These are phyloP conservation scores for Domatiomyces globalis DNA, from an alignment of 2,329 filamentous ascomycete genomes.

Conservation along the genomic window DNA sequence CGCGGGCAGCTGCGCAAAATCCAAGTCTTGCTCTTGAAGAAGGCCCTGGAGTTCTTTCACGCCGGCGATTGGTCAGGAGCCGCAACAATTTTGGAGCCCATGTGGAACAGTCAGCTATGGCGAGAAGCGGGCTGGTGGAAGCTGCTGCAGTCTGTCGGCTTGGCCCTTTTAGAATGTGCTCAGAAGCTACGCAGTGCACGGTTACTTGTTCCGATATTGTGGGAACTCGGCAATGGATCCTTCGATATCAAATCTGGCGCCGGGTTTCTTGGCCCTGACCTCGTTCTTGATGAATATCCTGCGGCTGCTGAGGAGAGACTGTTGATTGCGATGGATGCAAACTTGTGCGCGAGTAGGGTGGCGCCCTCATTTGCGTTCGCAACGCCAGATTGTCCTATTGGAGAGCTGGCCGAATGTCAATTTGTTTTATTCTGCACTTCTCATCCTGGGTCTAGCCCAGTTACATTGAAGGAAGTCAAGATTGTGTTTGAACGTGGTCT, in stretches of 20 bases:
- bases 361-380: constrained; percentile 40
- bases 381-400: constrained; percentile 43
- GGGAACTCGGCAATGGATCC: constrained; percentile 38
- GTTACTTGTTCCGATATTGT: constrained; percentile 39
- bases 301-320: constrained; percentile 28
- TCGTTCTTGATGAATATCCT: constrained; percentile 29
- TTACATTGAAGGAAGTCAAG: constrained; percentile 35
- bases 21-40: constrained; percentile 41
- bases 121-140: constrained; percentile 46
- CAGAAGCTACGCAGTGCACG: constrained; percentile 31
- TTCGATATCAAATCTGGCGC: constrained; percentile 31
- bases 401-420: constrained; percentile 43
- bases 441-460: constrained; percentile 30
- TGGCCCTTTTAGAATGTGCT: constrained; percentile 41
- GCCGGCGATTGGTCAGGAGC: constrained; percentile 38
- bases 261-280: constrained; percentile 19
- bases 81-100: constrained; percentile 34
- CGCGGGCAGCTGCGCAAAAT: constrained; percentile 40
- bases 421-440: constrained; percentile 38
- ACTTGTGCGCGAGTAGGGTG: constrained; percentile 36
- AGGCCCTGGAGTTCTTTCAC: constrained; percentile 40
- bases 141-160: constrained; percentile 40
- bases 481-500: constrained; percentile 40
- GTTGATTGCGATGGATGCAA: constrained; percentile 33
- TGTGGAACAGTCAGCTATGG: constrained; percentile 47